Percentiles rank a stretch among this genome's conserved stretches.
These are phyloP conservation scores for Pistacia vera DNA, from an alignment of 345 rosid genomes.

Conservation along the genomic window DNA sequence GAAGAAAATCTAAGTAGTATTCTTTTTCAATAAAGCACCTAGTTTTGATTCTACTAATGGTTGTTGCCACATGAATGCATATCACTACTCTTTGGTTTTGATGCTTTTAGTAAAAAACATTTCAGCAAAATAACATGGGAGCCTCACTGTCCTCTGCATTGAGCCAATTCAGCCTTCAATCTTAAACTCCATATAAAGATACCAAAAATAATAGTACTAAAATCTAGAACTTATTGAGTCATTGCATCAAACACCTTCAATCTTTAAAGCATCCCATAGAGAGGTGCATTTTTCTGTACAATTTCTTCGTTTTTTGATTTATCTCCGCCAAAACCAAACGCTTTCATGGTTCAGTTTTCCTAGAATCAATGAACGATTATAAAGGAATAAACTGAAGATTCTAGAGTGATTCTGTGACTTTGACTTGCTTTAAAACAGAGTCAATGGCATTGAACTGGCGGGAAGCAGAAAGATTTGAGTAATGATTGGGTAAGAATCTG, in stretches of 20 bases:
- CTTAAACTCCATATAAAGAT: conserved; percentile 64
- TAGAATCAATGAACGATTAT: conserved; percentile 45
- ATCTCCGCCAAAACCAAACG: conserved; percentile 58
- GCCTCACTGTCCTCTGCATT: not conserved
- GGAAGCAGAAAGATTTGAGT: conserved; percentile 66
- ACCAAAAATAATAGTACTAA: conserved; percentile 69
- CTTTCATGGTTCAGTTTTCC: conserved; percentile 50
- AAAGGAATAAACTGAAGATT: conserved; percentile 46
- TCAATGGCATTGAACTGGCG: conserved; percentile 64
- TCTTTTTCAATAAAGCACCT: too few relatives aligned
- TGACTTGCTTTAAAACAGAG: conserved; percentile 57
- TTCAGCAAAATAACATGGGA: too few relatives aligned
- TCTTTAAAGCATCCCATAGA: conserved; percentile 56
- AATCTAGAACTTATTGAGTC: conserved; percentile 41
- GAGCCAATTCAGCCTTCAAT: conserved; percentile 33
- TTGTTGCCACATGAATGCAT: too few relatives aligned
- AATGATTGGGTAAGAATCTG: conserved; percentile 63
- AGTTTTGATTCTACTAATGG: too few relatives aligned
- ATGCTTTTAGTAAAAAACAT: too few relatives aligned
- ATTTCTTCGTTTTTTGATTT: conserved; percentile 29
- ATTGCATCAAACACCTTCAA: conserved; percentile 66
- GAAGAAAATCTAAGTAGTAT: too few relatives aligned
- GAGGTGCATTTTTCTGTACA: conserved; percentile 60
- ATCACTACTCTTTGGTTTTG: too few relatives aligned
- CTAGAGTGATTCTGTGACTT: conserved; percentile 50